A percentile compares a stretch with the other conserved stretches of the same genome.
These are phyloP conservation scores for Gnetum montanum DNA, from an alignment of 75 land plant genomes.

Conservation along the genomic window DNA sequence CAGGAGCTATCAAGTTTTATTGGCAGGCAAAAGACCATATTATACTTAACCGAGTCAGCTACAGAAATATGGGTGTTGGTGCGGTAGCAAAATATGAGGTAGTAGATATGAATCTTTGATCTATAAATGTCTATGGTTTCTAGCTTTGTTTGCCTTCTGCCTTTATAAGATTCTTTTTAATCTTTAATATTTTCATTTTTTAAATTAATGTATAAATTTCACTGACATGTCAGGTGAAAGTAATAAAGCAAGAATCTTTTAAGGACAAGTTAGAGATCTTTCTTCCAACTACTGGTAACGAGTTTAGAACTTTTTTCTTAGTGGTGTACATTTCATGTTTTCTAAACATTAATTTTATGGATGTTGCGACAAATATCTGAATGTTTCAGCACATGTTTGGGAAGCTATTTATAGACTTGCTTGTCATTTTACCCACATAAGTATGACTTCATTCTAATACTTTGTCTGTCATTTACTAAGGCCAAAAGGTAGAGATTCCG, in stretches of 20 bases:
- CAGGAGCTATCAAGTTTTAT: conserved; percentile 29
- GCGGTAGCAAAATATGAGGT: conserved; percentile 58
- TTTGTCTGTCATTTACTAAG: conserved; percentile 25
- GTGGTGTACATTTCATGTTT: background rate
- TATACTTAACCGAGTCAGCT: conserved; percentile 19
- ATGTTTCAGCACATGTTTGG: too few species aligned
- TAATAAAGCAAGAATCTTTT: conserved; percentile 18
- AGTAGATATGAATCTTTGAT: background rate
- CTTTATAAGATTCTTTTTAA: background rate
- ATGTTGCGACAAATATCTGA: background rate
- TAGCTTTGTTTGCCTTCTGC: too few species aligned
- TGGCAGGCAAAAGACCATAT: conserved; percentile 36
- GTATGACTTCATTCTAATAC: too few species aligned
- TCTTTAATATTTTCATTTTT: background rate
- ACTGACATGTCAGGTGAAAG: conserved; percentile 27
- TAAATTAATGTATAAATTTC: background rate
- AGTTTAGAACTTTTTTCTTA: background rate
- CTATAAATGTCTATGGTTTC: background rate
- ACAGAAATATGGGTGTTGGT: conserved; percentile 36
- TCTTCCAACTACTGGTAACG: conserved; percentile 37
- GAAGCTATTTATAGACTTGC: too few species aligned
- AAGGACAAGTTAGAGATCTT: conserved; percentile 34
- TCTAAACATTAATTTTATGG: background rate
- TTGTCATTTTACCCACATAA: too few species aligned
- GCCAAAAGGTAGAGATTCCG: conserved; percentile 63